phyloP scores from a whole-genome alignment of 805 yeast genomes.

The Hermanozyma aechmeae region DNA sequence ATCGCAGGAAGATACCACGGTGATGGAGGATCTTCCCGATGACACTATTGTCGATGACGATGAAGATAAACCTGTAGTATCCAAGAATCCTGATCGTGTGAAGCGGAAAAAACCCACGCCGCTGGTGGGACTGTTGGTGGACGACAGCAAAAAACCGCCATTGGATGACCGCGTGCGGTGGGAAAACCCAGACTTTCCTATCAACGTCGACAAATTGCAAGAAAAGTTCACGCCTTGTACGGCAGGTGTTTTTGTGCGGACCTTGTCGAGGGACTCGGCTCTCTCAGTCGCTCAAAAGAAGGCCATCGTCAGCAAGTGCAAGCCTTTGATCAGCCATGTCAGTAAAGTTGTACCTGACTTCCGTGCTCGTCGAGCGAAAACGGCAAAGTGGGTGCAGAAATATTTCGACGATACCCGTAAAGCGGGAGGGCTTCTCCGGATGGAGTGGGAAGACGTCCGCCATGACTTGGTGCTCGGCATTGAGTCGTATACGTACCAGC shows the following conservation, averaged over 20 bases:
- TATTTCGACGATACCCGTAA: slow-evolving; percentile 29
- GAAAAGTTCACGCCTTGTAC: slow-evolving; percentile 1
- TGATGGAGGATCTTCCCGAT: background rate
- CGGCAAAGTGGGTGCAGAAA: slow-evolving; percentile 21
- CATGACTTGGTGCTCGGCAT: slow-evolving; percentile 27
- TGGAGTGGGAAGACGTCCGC: slow-evolving; percentile 36
- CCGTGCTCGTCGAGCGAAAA: slow-evolving; percentile 15
- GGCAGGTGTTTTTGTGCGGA: slow-evolving; percentile 2
- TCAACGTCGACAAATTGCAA: slow-evolving; percentile 8
- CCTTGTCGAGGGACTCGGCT: slow-evolving; percentile 8
- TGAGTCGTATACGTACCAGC: slow-evolving; percentile 25
- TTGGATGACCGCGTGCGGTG: slow-evolving; percentile 3
- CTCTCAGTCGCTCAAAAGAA: slow-evolving; percentile 13
- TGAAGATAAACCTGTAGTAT: slow-evolving; percentile 1
- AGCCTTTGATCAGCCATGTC: slow-evolving; percentile 20
- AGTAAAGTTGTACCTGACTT: slow-evolving; percentile 18
- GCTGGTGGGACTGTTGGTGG: slow-evolving; percentile 7
- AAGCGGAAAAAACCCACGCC: slow-evolving; percentile 10
- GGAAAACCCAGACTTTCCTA: slow-evolving; percentile 14
- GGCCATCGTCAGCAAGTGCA: slow-evolving; percentile 13
- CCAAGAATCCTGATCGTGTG: slow-evolving; percentile 2
- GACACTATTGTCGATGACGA: slow-evolving; percentile 3
- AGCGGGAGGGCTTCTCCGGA: slow-evolving; percentile 23
- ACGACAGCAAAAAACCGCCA: slow-evolving; percentile 4
- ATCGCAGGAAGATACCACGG: background rate